Evolutionary conservation across 345 rosid genomes (phyloP).

Genomic region (Salix viminalis): DNA sequence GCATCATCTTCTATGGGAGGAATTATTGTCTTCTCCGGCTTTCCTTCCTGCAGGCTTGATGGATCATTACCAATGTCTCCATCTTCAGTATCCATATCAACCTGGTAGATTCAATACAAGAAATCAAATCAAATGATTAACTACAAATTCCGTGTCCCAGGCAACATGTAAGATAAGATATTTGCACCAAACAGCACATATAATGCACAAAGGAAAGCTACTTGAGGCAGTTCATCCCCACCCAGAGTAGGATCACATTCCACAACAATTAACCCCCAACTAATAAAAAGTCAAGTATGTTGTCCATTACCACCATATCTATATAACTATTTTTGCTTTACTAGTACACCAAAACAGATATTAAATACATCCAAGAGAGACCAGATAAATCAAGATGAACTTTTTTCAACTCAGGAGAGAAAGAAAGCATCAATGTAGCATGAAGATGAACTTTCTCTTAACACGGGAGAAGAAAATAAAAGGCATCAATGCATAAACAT

Average conservation of each 20-base stretch:
- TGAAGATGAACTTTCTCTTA: no score
- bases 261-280: not conserved
- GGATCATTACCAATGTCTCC: conserved; percentile 36
- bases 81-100: conserved; percentile 96
- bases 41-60: conserved; percentile 38
- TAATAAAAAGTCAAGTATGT: no score
- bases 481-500: conserved; percentile 7
- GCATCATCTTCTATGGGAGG: conserved; percentile 30
- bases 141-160: not conserved
- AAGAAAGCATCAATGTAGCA: no score
- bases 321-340: no score
- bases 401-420: no score
- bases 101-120: conserved; percentile 32
- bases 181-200: not conserved
- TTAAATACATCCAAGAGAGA: no score
- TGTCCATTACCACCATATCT: no score
- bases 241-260: not conserved
- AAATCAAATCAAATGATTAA: no score
- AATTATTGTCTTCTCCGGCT: conserved; percentile 26
- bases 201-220: not conserved
- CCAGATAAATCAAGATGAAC: no score
- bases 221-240: not conserved
- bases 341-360: no score
- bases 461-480: not conserved
- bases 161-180: not conserved